These are phyloP conservation scores for Candida lessepsii DNA, from an alignment of 805 yeast species.

Conservation along the genomic window DNA sequence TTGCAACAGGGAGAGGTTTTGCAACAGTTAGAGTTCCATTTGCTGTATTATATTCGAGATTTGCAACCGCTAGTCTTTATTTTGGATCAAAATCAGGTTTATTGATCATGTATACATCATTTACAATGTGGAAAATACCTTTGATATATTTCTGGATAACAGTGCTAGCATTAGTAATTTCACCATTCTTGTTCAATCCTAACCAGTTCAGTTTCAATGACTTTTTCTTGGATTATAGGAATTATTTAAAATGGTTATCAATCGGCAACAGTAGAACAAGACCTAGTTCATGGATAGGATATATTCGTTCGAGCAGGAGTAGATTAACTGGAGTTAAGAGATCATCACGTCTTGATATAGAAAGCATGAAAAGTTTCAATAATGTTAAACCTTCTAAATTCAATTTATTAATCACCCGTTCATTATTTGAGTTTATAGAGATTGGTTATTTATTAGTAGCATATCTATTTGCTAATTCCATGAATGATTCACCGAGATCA, in stretches of 20 bases:
- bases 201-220: constrained; percentile 71
- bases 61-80: constrained; percentile 65
- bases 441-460: constrained; percentile 41
- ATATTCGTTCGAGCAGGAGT: constrained; percentile 50
- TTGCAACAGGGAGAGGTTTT: constrained; percentile 84
- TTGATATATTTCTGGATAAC: constrained; percentile 74
- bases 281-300: constrained; percentile 44
- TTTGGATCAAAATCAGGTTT: constrained; percentile 56
- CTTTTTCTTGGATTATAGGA: constrained; percentile 66
- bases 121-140: constrained; percentile 60
- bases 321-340: constrained; percentile 56
- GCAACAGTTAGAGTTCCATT: constrained; percentile 80
- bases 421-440: constrained; percentile 36
- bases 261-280: constrained; percentile 48
- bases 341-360: constrained; percentile 34
- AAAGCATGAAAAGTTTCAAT: constrained; percentile 31
- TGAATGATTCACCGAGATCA: constrained; percentile 40
- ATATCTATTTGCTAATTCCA: constrained; percentile 54
- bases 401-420: constrained; percentile 41
- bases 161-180: constrained; percentile 58
- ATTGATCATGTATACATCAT: constrained; percentile 54
- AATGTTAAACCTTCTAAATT: constrained; percentile 50
- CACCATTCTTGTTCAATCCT: constrained; percentile 77
- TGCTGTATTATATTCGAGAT: constrained; percentile 69
- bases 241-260: constrained; percentile 50